Conservation (phyloP, 2,329 filamentous ascomycete genomes). For the Trichophyton equinum region DNA sequence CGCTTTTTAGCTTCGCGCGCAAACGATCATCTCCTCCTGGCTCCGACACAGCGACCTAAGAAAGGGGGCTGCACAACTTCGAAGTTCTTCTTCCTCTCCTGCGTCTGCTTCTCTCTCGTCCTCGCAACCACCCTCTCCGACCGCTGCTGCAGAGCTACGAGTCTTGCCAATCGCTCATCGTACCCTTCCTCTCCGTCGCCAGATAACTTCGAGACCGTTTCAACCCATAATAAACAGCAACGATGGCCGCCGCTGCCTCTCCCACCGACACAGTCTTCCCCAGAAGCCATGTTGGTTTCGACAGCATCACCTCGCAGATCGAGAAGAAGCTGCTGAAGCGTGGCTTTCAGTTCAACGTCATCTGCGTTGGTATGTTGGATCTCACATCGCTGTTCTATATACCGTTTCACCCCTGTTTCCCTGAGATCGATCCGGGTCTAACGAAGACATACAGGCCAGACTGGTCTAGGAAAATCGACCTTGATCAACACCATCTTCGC, state of each 20-base stretch:
- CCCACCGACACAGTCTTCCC: conserved; percentile 52
- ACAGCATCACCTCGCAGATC: conserved; percentile 98
- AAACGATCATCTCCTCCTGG: neutral
- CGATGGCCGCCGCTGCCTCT: conserved; percentile 11
- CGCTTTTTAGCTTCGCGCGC: neutral
- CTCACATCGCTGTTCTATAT: neutral
- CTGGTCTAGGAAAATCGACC: conserved; percentile 95
- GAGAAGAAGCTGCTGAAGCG: conserved; percentile 99
- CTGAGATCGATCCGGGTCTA: neutral
- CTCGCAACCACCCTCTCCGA: neutral
- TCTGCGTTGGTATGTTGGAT: conserved; percentile 78
- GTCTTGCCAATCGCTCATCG: neutral
- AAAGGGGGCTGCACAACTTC: neutral
- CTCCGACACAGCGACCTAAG: neutral
- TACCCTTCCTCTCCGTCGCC: neutral
- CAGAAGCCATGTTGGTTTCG: conserved; percentile 98
- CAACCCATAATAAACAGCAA: neutral
- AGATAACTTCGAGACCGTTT: neutral
- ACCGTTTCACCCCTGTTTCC: neutral
- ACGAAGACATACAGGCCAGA: conserved; percentile 57
- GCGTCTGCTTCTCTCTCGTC: no score
- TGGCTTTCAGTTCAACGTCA: conserved; percentile 99
- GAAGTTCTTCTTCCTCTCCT: no score
- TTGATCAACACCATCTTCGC: conserved; percentile 99
- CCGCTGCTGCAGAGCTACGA: neutral